Evolutionary conservation across 176 grass and related monocot genomes (phyloP).

Genomic region (Carex scoparia): DNA sequence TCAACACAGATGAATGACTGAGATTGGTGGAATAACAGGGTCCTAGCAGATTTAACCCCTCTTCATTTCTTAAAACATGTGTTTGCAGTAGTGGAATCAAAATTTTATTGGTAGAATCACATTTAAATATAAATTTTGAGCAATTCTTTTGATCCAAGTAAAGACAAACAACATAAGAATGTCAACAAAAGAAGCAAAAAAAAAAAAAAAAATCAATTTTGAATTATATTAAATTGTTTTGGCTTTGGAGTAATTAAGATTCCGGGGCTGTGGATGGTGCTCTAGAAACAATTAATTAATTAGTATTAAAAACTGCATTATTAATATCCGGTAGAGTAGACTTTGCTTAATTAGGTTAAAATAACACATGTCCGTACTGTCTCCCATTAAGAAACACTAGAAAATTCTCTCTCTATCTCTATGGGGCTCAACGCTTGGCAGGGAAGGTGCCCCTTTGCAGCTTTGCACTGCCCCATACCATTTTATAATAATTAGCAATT

Average conservation of each 20-base stretch:
- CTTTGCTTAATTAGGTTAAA: not conserved
- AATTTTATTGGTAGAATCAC: not conserved
- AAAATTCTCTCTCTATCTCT: constrained; percentile 16
- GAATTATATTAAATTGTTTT: not conserved
- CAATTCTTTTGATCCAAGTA: not conserved
- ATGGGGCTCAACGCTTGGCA: constrained; percentile 27
- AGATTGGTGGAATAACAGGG: too few relatives aligned
- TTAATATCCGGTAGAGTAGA: not conserved
- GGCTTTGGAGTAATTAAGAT: not conserved
- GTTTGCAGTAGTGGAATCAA: too few relatives aligned
- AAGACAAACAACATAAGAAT: not conserved
- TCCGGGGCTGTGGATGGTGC: not conserved
- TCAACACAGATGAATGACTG: too few relatives aligned
- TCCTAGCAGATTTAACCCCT: too few relatives aligned
- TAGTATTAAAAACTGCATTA: not conserved
- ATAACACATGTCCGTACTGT: constrained; percentile 15
- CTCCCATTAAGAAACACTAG: constrained; percentile 33
- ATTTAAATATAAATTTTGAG: not conserved
- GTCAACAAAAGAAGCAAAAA: not conserved
- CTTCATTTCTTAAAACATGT: too few relatives aligned
- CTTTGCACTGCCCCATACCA: constrained; percentile 25
- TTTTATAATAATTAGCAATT: constrained; percentile 5
- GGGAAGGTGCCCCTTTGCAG: constrained; percentile 8
- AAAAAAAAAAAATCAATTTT: not conserved
- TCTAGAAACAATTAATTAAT: not conserved